phyloP scores from a whole-genome alignment of 1,284 basidiomycete genomes.

The Somion occarium region DNA sequence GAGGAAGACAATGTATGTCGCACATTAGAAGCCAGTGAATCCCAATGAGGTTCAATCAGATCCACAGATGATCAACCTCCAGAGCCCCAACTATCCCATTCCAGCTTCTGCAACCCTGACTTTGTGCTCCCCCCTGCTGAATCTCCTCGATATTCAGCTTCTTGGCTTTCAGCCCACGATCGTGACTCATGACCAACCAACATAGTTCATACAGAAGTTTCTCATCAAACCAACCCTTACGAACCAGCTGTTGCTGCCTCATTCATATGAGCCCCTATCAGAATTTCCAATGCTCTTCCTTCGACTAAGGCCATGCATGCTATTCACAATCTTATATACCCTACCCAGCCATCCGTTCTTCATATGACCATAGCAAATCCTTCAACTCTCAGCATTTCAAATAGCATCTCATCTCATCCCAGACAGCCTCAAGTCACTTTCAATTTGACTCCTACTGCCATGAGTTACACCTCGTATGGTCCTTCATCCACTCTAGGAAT shows the following conservation, averaged over 20 bases:
- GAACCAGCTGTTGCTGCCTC: neutral
- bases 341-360: no score
- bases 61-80: neutral
- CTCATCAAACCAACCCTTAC: neutral
- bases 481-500: no score
- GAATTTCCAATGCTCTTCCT: neutral
- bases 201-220: neutral
- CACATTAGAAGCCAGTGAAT: neutral
- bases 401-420: no score
- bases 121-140: neutral
- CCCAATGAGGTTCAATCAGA: neutral
- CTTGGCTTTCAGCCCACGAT: no score
- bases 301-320: neutral
- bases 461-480: no score
- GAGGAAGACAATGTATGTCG: neutral
- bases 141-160: no score
- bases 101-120: neutral
- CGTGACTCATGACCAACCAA: neutral
- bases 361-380: no score
- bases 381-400: no score
- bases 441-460: no score
- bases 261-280: neutral
- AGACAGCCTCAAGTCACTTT: no score
- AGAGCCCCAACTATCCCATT: neutral
- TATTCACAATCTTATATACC: no score